phyloP scores from a whole-genome alignment of 805 yeast genomes.

The Zygosaccharomyces gambellarensis region DNA sequence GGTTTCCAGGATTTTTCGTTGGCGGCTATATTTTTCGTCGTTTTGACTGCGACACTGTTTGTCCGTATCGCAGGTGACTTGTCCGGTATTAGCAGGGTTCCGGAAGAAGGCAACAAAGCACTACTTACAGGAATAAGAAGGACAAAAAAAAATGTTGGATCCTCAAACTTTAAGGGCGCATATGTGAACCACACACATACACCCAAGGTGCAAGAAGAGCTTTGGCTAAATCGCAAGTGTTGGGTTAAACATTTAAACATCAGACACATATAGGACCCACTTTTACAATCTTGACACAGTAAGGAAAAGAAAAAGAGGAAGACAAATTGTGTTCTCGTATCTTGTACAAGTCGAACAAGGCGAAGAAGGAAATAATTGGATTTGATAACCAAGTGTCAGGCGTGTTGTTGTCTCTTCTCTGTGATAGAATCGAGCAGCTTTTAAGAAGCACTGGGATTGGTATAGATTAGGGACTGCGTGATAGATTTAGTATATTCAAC shows the following conservation, averaged over 20 bases:
- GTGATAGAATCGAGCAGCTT: not conserved
- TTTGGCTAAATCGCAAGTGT: not conserved
- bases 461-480: not conserved
- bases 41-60: not conserved
- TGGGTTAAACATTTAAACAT: not conserved
- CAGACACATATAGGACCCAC: not conserved
- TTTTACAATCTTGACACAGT: not conserved
- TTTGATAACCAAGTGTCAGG: too few species aligned
- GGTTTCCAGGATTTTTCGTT: not conserved
- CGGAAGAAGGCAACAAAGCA: too few species aligned
- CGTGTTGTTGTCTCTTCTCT: too few species aligned
- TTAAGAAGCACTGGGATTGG: slow-evolving; percentile 2
- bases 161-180: slow-evolving; percentile 5
- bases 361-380: not conserved
- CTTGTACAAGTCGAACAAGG: not conserved
- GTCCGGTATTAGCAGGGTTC: not conserved
- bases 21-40: not conserved
- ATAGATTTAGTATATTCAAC: too few species aligned
- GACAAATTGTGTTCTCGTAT: too few species aligned
- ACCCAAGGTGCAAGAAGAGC: slow-evolving; percentile 3
- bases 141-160: slow-evolving; percentile 3
- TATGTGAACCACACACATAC: not conserved
- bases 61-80: slow-evolving; percentile 1
- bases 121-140: not conserved
- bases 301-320: not conserved